phyloP scores from a whole-genome alignment of 2,329 filamentous ascomycete genomes.

The Delphinella strobiligena region DNA sequence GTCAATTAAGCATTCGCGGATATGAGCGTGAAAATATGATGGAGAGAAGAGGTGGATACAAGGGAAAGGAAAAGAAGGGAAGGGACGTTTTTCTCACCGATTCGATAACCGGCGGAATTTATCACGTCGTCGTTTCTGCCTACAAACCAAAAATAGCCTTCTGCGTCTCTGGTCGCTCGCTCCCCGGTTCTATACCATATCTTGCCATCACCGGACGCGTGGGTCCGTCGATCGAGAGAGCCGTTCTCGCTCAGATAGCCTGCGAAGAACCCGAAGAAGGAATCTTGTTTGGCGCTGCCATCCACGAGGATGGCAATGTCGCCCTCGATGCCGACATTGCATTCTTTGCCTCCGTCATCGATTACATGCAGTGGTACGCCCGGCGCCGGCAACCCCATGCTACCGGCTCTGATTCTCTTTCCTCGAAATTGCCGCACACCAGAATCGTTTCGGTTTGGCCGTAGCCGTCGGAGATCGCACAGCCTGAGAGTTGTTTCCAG shows the following conservation, averaged over 20 bases:
- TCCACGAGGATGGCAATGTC: constrained; percentile 22
- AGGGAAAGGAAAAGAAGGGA: no score
- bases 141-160: constrained; percentile 26
- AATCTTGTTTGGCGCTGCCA: constrained; percentile 11
- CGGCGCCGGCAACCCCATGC: constrained; percentile 28
- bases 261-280: constrained; percentile 18
- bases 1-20: no score
- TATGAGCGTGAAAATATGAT: no score
- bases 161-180: constrained; percentile 19
- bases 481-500: constrained; percentile 24
- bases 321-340: constrained; percentile 20
- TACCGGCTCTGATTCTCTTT: constrained; percentile 23
- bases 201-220: constrained; percentile 2
- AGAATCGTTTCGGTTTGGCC: constrained; percentile 30
- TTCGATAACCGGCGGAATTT: constrained; percentile 28
- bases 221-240: constrained; percentile 13
- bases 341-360: constrained; percentile 19
- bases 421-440: constrained; percentile 27
- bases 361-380: constrained; percentile 25
- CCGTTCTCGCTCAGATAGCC: constrained; percentile 17
- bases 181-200: constrained; percentile 27
- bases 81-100: no score
- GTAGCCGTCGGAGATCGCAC: constrained; percentile 29
- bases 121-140: constrained; percentile 27
- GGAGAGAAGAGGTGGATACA: no score